Evolutionary conservation across 106 monocot species (phyloP), one percentile per base, ranked within the genome.

Genomic region (Platanthera zijinensis): DNA sequence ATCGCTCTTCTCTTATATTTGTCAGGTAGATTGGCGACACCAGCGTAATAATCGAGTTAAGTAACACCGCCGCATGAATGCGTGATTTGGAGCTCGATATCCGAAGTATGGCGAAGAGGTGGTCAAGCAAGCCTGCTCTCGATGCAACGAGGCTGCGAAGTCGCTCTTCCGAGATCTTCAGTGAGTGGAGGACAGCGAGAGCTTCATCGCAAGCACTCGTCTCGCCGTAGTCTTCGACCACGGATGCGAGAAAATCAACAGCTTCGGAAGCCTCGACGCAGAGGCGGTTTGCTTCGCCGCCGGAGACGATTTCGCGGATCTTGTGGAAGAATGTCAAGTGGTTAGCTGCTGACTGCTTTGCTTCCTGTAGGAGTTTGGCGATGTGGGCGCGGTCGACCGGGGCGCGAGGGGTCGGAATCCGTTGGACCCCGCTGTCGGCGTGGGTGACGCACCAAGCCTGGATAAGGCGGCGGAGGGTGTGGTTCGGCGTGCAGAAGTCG

Each of bases 211-310:
- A 48, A 0, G 75, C 84, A 6, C 39, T 19, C 19, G 28, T 10
- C 5, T 39, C 14, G 50, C 74, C 28, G 3, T 71, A 0, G 8
- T 71, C 76, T 50, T 18, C 47, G 14, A 94, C 57, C 54, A 90
- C 54, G 48, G 88, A 78, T 13, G 82, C 77, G 39, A 94, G 69
- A 50, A 82, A 75, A 7, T 78, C 79, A 14, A 85, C n/a, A 2
- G 77, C 83, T 9, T 86, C 90, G 48, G 85, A 63, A 18, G 84
- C 64, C 74, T 79, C 76, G 7, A 85, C 83, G 32, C 67, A 63
- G 52, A 79, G 75, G 70, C 75, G 74, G 78, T 83, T 90, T 9
- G 83, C 48, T 19, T 90, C 94, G 77, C 88, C 79, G 52, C 81
- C 82, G 11, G 76, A 19, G 19, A 81, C 86, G 73, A 86, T 53